These are phyloP conservation scores for Backusella liffmaniae DNA, from an alignment of 192 early-diverging fungal genomes.

Conservation along the genomic window DNA sequence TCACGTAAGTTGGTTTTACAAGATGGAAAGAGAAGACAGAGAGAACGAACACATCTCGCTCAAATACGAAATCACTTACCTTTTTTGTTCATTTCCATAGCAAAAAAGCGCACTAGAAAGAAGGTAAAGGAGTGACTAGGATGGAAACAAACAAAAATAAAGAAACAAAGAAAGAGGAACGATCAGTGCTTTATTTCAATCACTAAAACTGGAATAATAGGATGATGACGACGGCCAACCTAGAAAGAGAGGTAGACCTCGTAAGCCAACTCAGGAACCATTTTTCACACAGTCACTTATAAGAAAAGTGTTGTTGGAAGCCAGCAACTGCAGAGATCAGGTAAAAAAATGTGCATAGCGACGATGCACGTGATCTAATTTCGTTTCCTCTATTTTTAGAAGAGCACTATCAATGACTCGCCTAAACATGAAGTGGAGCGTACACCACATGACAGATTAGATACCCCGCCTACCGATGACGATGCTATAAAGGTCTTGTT, in stretches of 20 bases:
- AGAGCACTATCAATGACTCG: background rate
- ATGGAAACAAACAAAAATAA: background rate
- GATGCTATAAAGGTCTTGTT: background rate
- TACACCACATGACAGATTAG: background rate
- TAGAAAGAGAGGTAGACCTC: slow-evolving; percentile 20
- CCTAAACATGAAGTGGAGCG: background rate
- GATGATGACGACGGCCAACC: background rate
- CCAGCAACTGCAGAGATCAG: background rate
- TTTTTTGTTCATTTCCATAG: background rate
- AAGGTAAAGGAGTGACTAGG: background rate
- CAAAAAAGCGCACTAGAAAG: background rate
- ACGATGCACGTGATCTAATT: background rate
- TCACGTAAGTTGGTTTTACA: background rate
- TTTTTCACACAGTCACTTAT: slow-evolving; percentile 3
- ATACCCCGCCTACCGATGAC: background rate
- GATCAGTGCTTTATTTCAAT: background rate
- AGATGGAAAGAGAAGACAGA: background rate
- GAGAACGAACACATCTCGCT: background rate
- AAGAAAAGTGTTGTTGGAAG: slow-evolving; percentile 8
- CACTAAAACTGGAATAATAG: background rate
- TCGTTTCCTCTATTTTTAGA: background rate
- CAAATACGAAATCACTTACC: background rate
- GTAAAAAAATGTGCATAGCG: slow-evolving; percentile 2
- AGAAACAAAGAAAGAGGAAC: background rate
- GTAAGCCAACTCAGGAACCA: background rate